A percentile compares a stretch with the other conserved stretches of the same genome.
Conservation (phyloP, 2,329 filamentous ascomycete species). For the Acephala macrosclerotiorum region DNA sequence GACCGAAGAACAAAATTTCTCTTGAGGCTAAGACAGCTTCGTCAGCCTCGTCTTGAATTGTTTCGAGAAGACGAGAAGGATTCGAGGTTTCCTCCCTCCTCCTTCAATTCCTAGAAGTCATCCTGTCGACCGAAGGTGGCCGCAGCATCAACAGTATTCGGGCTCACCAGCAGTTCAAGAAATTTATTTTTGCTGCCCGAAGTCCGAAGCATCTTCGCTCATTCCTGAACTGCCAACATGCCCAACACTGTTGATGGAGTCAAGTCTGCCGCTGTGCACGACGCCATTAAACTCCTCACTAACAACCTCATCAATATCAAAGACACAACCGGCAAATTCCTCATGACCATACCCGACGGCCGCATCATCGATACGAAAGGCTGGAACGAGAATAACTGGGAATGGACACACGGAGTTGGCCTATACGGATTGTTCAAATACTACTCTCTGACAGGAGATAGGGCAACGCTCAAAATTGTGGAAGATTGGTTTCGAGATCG, state of each 20-base stretch:
- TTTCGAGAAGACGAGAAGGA: background rate
- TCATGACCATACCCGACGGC: constrained; percentile 74
- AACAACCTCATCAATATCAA: constrained; percentile 72
- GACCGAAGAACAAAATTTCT: background rate
- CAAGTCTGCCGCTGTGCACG: constrained; percentile 1
- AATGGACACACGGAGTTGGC: constrained; percentile 82
- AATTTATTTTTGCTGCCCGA: too few species aligned
- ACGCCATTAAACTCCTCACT: constrained; percentile 14
- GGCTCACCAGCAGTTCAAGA: background rate
- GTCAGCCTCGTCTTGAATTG: constrained; percentile 12
- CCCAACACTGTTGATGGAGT: constrained; percentile 5
- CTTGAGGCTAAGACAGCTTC: background rate
- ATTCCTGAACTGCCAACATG: background rate
- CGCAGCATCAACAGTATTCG: background rate
- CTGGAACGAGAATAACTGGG: constrained; percentile 81
- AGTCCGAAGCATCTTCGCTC: background rate
- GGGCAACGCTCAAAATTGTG: constrained; percentile 68
- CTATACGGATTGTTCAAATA: constrained; percentile 85
- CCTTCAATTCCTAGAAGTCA: background rate
- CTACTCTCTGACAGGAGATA: constrained; percentile 73
- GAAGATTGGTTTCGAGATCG: constrained; percentile 76
- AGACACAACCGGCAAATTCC: constrained; percentile 76
- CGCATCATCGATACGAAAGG: constrained; percentile 76
- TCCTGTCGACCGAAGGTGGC: background rate
- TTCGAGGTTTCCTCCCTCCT: background rate